These are phyloP conservation scores for Rhazya stricta DNA, from an alignment of 257 asterid genomes.

Conservation along the genomic window DNA sequence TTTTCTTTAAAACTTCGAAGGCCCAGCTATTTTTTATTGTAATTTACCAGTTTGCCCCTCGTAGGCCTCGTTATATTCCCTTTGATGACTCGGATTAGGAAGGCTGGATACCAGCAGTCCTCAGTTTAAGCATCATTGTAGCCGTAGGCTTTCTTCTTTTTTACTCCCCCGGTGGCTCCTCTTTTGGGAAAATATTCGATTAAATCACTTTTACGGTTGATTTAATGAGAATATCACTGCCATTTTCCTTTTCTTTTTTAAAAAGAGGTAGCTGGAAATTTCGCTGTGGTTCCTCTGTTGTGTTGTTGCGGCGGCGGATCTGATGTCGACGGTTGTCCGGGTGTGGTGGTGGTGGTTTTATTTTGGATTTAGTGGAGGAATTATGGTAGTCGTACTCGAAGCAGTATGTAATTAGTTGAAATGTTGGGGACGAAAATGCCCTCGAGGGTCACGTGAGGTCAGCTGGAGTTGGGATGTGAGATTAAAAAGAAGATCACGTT, in stretches of 20 bases:
- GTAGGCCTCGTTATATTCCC: background rate
- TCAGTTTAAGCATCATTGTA: background rate
- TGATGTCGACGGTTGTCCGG: background rate
- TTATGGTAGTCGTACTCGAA: background rate
- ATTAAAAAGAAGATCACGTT: background rate
- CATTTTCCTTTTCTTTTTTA: background rate
- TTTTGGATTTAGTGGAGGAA: background rate
- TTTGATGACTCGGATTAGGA: background rate
- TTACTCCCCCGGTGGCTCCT: background rate
- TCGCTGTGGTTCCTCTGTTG: background rate
- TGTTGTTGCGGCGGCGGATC: background rate
- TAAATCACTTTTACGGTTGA: background rate
- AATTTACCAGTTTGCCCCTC: background rate
- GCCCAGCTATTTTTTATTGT: background rate
- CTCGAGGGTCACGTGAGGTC: conserved; percentile 3
- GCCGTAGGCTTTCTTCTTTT: background rate
- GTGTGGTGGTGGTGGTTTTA: background rate
- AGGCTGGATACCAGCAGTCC: background rate
- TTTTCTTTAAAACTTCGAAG: background rate
- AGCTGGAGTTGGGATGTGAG: background rate
- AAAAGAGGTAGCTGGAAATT: background rate
- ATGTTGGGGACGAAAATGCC: conserved; percentile 5
- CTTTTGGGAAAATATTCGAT: background rate
- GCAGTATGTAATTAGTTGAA: background rate
- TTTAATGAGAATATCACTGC: background rate